Evolutionary conservation across 2,329 filamentous ascomycete genomes (phyloP), one percentile per base, ranked within the genome.

Genomic region (Pleoardoris graminearum): DNA sequence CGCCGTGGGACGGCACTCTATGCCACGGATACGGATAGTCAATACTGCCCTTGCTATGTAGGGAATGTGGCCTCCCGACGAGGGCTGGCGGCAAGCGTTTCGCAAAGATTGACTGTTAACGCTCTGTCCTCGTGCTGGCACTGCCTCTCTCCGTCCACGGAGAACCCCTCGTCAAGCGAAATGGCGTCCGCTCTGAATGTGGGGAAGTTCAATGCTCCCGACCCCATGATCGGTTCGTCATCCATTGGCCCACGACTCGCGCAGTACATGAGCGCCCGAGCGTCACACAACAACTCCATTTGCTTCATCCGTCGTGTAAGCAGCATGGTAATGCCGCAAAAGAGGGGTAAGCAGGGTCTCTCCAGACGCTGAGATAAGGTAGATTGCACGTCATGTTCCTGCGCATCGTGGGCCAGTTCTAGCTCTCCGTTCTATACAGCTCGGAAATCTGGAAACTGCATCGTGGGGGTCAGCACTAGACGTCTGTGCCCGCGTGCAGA

Each of bases 381-480:
- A 58, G 53, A 59, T 57, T 60, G 56, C 54, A 49, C 54, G 53
- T 63, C 48, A 54, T 55, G 62, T 65, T 65, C 63, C 65, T 65
- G 63, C 61, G 53, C 52, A 44, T 53, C 52, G 58, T 51, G 57
- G 57, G 51, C 57, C 55, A 61, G 27, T 59, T 50, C 62, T 46
- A 44, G 59, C 39, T 52, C 50, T 53, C 54, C 50, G 7, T n/a
- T 16, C 14, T 43, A 39, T 43, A 50, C 46, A 51, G 50, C 32
- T 50, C 30, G 50, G 60, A 60, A 59, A 51, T 54, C 54, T 56
- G 48, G 43, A 59, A 54, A 60, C 62, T 23, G 63, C 53, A 62
- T 51, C 63, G 68, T 70, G 69, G 69, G 67, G 68, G 65, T 57
- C 48, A 44, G 38, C 46, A 46, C 21, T 12, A n/a, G 7, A 37